Base-by-base conservation (phyloP, 2,329 filamentous ascomycete genomes). In the Cryoendolithus antarcticus region DNA sequence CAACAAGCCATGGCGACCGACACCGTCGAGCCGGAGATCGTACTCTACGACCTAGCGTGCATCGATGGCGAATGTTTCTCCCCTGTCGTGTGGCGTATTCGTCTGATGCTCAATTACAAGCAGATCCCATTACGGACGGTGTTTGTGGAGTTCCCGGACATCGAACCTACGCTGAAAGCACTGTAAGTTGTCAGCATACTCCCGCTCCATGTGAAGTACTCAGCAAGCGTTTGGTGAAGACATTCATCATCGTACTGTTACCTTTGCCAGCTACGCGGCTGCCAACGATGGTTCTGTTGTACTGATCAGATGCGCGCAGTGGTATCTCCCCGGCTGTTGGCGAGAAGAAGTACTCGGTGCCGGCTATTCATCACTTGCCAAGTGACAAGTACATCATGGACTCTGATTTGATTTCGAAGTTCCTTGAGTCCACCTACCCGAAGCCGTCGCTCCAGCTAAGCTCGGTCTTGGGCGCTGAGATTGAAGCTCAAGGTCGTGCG, bases 31-130 rank as follows among this genome's bases (percentile, higher is more conserved):
- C 24, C 24, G 7, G 31, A 32, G 31, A 6, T 32, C 6, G 31
- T 32, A 9, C 15, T 32, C 11, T 32, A 32, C 15, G 31, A 32
- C 15, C 7, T 32, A 6, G 31, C 31, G 11, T 32, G 31, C 15
- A 32, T 15, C 6, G 5, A 32, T 2, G 4, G 31, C 11, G 31
- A 12, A 11, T 10, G 31, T 9, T 32, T 32, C 31, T 12, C 11
- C 7, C 31, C 31, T 32, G 31, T 32, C 31, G 31, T 32, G 31
- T 32, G 31, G 31, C 31, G 31, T 2, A 27, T 27, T 7, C 62
- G 64, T 39, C 49, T 66, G 12, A 58, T 66, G 53, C 61, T 67
- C 11, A 65, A 65, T 45, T 66, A 64, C 38, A 66, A 66, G 48
- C 35, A 52, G 2, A 58, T 66, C 21, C 53, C 62, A 11, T 65